A percentile compares a stretch with the other conserved stretches of the same genome.
phyloP scores from a whole-genome alignment of 148 eudicot species.

The Arctostaphylos glauca region DNA sequence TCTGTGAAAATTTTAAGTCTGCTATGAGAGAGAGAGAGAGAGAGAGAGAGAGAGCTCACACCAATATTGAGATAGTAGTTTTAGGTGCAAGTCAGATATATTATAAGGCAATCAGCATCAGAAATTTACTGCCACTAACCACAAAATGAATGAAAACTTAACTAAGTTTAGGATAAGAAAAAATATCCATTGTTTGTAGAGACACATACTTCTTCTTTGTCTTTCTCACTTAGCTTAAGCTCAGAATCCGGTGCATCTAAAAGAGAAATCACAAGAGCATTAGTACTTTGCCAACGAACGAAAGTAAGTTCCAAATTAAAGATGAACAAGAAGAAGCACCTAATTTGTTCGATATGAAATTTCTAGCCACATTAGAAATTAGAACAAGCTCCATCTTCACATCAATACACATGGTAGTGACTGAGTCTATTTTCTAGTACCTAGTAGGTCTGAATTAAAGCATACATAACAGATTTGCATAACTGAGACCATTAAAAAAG shows the following conservation, averaged over 20 bases:
- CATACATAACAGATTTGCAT: background rate
- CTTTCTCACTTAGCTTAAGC: conserved; percentile 11
- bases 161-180: background rate
- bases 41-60: background rate
- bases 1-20: background rate
- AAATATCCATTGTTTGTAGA: background rate
- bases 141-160: background rate
- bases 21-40: background rate
- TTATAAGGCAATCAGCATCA: background rate
- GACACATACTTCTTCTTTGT: conserved; percentile 22
- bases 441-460: background rate
- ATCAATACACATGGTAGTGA: background rate
- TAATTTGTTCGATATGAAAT: background rate
- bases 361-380: background rate
- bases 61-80: background rate
- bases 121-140: conserved; percentile 3
- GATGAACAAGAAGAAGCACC: background rate
- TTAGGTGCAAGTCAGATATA: conserved; percentile 1
- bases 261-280: conserved; percentile 14
- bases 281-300: background rate
- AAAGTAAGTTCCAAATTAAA: background rate
- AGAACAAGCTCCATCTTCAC: background rate
- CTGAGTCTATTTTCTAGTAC: background rate
- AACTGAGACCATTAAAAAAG: background rate
- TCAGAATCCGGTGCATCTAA: conserved; percentile 23